Conservation (phyloP, 2,329 filamentous ascomycete genomes). For the Blastomyces emzantsi region DNA sequence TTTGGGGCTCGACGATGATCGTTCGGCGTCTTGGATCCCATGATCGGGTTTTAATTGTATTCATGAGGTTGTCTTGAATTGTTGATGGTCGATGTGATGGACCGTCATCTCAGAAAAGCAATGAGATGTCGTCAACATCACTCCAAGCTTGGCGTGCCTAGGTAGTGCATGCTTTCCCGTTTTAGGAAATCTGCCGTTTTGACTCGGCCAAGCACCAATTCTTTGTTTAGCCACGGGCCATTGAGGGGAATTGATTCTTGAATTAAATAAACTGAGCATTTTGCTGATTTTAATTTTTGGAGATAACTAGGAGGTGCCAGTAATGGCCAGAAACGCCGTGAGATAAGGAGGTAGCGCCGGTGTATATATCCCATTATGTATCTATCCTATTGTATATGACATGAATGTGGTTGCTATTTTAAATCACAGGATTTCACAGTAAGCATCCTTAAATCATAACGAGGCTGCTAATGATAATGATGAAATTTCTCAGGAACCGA, state of each 20-base stretch:
- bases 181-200: not conserved
- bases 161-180: not conserved
- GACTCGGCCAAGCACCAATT: not conserved
- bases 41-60: not conserved
- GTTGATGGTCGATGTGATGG: not conserved
- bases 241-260: not conserved
- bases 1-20: slow-evolving; percentile 9
- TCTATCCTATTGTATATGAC: not conserved
- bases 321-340: not conserved
- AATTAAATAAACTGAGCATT: not conserved
- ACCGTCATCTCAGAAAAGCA: accelerated
- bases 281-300: not conserved
- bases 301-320: not conserved
- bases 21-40: slow-evolving; percentile 16
- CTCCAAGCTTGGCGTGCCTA: not conserved
- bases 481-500: not conserved
- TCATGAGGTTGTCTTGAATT: not conserved
- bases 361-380: not conserved
- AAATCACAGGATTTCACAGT: not conserved
- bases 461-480: not conserved
- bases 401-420: not conserved
- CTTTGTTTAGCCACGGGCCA: not conserved
- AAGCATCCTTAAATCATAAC: not conserved
- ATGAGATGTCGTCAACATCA: not conserved
- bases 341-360: not conserved